Evolutionary conservation across 805 yeast genomes (phyloP), one percentile per base, ranked within the genome.

Genomic region (Candida maesae): DNA sequence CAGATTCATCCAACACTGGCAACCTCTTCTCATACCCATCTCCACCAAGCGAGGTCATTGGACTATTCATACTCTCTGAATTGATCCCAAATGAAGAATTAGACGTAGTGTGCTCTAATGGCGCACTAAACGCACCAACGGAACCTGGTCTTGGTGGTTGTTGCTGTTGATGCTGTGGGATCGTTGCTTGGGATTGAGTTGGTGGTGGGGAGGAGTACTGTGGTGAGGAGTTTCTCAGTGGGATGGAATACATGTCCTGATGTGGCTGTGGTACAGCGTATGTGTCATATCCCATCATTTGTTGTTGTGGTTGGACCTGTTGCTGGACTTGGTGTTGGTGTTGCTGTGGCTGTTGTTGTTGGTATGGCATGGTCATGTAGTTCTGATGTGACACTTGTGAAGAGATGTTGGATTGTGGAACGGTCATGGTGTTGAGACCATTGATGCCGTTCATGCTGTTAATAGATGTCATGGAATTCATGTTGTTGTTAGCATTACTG

Each of bases 1-100:
- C 38, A n/a, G 52, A 39, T 15, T 52, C 55, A 24, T 47, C 56
- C 41, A 55, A 35, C 1, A 50, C 34, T n/a, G n/a, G n/a, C n/a
- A 49, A 7, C 24, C 40, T 47, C 39, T 46, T 42, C 3, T 50
- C 51, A 23, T 32, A 44, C 38, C 15, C 39, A 17, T 25, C 43
- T n/a, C n/a, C n/a, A n/a, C 12, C 50, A 29, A 3, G 51, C 4
- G 47, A 18, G 29, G 49, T 29, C 32, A 48, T 45, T 18, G 50
- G 40, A 33, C 38, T 44, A 34, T 46, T 36, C 9, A 50, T 21
- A 16, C 46, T 52, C 1, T 49, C 41, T 21, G 24, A 21, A 16
- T 24, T 33, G 26, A 51, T 19, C 0, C 51, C 51, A 37, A 51
- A 52, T 3, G 56, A 46, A 1, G 53, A 45, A 20, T 37, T 38